A percentile compares a stretch with the other conserved stretches of the same genome.
Evolutionary conservation across 495 filamentous ascomycete species (phyloP).

Genomic region (Baudoinia panamericana): DNA sequence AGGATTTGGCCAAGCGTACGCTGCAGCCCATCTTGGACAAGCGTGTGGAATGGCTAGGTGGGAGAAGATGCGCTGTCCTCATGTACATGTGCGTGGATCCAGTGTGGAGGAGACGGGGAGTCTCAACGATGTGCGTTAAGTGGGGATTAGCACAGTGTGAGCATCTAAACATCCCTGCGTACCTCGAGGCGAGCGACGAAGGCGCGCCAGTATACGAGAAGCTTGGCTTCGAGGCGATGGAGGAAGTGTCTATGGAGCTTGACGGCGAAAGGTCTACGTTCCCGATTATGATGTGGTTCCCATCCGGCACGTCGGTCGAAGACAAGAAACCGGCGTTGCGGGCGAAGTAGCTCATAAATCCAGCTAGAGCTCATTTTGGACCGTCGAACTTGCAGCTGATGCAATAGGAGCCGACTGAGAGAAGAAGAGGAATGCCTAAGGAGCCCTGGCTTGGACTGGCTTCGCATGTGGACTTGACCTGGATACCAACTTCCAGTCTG

Average conservation of each 20-base stretch:
- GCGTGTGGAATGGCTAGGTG: conserved; percentile 8
- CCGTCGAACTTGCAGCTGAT: too few relatives aligned
- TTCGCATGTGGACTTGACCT: too few relatives aligned
- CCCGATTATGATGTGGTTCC: conserved; percentile 18
- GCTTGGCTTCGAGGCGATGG: conserved; percentile 17
- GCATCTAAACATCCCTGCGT: conserved; percentile 12
- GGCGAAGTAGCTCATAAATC: background rate
- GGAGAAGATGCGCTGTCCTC: conserved; percentile 5
- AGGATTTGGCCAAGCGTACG: background rate
- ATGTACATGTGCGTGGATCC: conserved; percentile 13
- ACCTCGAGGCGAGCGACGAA: conserved; percentile 18
- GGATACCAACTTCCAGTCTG: too few relatives aligned
- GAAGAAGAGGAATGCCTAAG: too few relatives aligned
- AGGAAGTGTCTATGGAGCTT: background rate
- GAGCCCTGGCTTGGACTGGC: too few relatives aligned
- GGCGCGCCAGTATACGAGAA: conserved; percentile 10
- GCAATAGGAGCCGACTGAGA: too few relatives aligned
- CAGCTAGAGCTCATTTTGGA: too few relatives aligned
- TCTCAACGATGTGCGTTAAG: conserved; percentile 13
- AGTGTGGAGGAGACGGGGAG: conserved; percentile 10
- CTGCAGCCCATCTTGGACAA: background rate
- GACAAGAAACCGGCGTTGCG: conserved; percentile 7
- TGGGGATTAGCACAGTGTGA: conserved; percentile 12
- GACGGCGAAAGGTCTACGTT: conserved; percentile 5
- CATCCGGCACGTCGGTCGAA: conserved; percentile 9